These are phyloP conservation scores for Galerina sulciceps DNA, from an alignment of 768 basidiomycete genomes.

Conservation along the genomic window DNA sequence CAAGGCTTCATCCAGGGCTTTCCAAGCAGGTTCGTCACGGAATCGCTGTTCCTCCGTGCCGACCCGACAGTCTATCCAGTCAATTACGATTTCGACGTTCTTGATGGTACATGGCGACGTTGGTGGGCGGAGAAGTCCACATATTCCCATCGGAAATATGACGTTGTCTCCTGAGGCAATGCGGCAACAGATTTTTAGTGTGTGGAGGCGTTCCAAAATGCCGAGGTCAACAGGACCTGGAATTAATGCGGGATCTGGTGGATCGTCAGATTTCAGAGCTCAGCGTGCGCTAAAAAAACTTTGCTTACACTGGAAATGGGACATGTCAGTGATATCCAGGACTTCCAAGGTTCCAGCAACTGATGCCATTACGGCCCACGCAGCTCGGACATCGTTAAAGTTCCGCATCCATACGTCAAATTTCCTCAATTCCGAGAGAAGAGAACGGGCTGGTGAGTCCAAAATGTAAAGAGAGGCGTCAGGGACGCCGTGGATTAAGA, in stretches of 20 bases:
- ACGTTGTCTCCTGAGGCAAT: slow-evolving; percentile 8
- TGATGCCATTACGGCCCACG: slow-evolving; percentile 8
- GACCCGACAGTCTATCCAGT: slow-evolving; percentile 12
- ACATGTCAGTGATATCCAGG: slow-evolving; percentile 9
- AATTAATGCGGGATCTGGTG: slow-evolving; percentile 1
- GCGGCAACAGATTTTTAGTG: not conserved
- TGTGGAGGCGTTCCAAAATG: not conserved
- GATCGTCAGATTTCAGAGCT: not conserved
- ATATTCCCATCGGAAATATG: slow-evolving; percentile 9
- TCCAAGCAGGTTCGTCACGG: not conserved
- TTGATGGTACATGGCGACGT: not conserved
- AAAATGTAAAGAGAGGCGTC: not conserved
- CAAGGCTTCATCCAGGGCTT: not conserved
- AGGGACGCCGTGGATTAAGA: not conserved
- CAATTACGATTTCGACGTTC: slow-evolving; percentile 1
- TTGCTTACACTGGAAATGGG: slow-evolving; percentile 12
- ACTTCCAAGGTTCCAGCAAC: slow-evolving; percentile 7
- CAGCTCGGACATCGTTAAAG: not conserved
- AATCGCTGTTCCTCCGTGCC: slow-evolving; percentile 7
- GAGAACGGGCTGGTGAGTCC: not conserved
- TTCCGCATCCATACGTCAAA: slow-evolving; percentile 12
- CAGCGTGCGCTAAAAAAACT: no score
- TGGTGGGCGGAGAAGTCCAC: slow-evolving; percentile 1
- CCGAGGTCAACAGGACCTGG: slow-evolving; percentile 12
- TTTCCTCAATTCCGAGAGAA: not conserved